These are phyloP conservation scores for Friedmanniomyces simplex DNA, from an alignment of 495 filamentous ascomycete species.

Conservation along the genomic window DNA sequence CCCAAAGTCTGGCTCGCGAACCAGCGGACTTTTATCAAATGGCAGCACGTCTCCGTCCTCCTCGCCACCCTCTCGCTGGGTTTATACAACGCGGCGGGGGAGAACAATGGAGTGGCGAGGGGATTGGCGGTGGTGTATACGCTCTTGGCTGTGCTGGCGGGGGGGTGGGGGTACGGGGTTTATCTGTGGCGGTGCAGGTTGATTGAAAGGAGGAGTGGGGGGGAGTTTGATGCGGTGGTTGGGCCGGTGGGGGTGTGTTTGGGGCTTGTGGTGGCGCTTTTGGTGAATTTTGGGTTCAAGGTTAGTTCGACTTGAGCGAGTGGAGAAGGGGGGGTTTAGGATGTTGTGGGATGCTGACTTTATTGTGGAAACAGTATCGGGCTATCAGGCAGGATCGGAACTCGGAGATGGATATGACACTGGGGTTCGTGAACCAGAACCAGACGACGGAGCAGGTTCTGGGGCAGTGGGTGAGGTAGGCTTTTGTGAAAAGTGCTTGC, in stretches of 20 bases:
- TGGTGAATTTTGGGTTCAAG: slow-evolving; percentile 87
- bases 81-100: slow-evolving; percentile 75
- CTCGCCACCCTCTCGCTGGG: slow-evolving; percentile 72
- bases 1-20: slow-evolving; percentile 98
- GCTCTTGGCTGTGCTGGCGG: slow-evolving; percentile 68
- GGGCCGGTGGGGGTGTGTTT: slow-evolving; percentile 77
- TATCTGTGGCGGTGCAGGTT: slow-evolving; percentile 63
- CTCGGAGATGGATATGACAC: background rate
- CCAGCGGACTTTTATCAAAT: slow-evolving; percentile 93
- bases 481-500: too few species aligned
- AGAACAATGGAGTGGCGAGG: slow-evolving; percentile 59
- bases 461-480: background rate
- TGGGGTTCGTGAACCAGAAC: background rate
- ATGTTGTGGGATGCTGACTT: too few species aligned
- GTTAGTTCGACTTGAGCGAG: slow-evolving; percentile 1
- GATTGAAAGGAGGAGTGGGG: slow-evolving; percentile 55
- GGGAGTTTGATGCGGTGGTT: slow-evolving; percentile 78
- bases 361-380: background rate
- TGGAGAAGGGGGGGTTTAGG: background rate
- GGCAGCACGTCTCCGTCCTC: slow-evolving; percentile 85
- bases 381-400: background rate
- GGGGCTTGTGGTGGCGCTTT: slow-evolving; percentile 65
- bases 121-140: slow-evolving; percentile 72
- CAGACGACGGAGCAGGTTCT: background rate
- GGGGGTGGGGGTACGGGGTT: slow-evolving; percentile 78